Base-by-base conservation (phyloP, 2,329 filamentous ascomycete genomes). In the Reticulascus tulasneorum region DNA sequence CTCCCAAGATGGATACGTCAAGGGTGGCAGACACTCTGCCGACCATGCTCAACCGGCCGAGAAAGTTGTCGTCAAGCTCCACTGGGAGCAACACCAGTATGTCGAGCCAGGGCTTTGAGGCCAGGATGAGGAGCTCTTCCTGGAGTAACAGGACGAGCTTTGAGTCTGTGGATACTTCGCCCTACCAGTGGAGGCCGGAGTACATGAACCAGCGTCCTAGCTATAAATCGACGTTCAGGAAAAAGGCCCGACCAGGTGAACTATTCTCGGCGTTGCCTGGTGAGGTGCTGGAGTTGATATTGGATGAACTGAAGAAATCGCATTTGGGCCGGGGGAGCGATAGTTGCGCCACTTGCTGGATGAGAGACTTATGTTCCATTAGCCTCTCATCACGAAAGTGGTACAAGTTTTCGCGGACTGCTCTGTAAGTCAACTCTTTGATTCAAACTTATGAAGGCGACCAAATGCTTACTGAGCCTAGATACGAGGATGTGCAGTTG, bases 341-440 rank as follows among this genome's bases (percentile, higher is more conserved):
- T 22, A 79, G 75, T 54, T 82, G 79, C 50, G 68, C 76, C 12
- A 82, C 79, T 13, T 82, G 79, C 53, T 80, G 75, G 73, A 79
- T 79, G 74, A 66, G 79, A 31, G 77, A 83, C 47, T 57, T 72
- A 20, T 73, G 69, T 46, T 68, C 66, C 26, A 52, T 80, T 25
- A 64, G 69, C 9, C 38, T 76, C 9, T 62, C 66, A 23, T 72
- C 68, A 12, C 67, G 65, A 42, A 77, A 71, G 47, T 72, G 73
- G 60, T 60, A 69, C 47, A 67, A 66, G 44, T 67, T 66, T 25
- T 75, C 74, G 7, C 66, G 69, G 15, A 55, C 58, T 15, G 68
- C 69, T 11, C 52, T 80, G 65, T 79, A 59, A 63, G 69, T 58
- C 16, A 5, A 4, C 12, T 30, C 28, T 6, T 6, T 37, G 9